Evolutionary conservation across 1,139 yeast species (phyloP), one percentile per base, ranked within the genome.

Genomic region (Wickerhamomyces sp.): DNA sequence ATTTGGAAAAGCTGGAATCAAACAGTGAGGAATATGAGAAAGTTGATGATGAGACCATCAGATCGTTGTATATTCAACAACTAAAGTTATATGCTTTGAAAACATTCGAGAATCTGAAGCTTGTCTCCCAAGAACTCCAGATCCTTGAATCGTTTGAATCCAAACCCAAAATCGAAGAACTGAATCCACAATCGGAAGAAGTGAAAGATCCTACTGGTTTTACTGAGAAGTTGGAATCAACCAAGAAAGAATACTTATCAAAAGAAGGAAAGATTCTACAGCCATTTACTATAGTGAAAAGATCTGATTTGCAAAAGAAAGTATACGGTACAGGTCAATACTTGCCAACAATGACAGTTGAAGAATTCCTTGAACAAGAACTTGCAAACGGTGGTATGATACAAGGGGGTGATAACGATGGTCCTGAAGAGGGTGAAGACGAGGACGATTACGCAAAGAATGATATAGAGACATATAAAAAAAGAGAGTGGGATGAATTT

Each of bases 281-380:
- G 53, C 98, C 97, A 8, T 93, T 93, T 63, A 87, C 94, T 0
- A 76, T 93, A 31, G 79, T 89, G 7, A 71, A 81, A 7, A 73
- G 86, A 45, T 77, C 81, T 27, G 78, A 81, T 39, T 57, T 88
- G 26, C 72, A 75, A 47, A 68, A 72, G 29, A 79, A 81, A 55
- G 96, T 91, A 0, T 81, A 79, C 59, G 97, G 98, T 1, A 88
- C 95, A 2, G 99, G 98, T 0, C 98, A 93, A 64, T 81, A 78
- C 34, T 71, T 93, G 36, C 99, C 99, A 1, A 88, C 97, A 0
- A 89, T 94, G 95, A 73, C 96, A 0, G 93, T 94, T 0, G 99
- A 93, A 54, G 97, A 93, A 57, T 84, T 86, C 53, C 71, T 93
- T 44, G 95, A 90, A 45, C 81, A 87, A 57, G 99, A 93, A 61